phyloP scores from a whole-genome alignment of 108 stramenopile species.

The Bacterosira constricta region DNA sequence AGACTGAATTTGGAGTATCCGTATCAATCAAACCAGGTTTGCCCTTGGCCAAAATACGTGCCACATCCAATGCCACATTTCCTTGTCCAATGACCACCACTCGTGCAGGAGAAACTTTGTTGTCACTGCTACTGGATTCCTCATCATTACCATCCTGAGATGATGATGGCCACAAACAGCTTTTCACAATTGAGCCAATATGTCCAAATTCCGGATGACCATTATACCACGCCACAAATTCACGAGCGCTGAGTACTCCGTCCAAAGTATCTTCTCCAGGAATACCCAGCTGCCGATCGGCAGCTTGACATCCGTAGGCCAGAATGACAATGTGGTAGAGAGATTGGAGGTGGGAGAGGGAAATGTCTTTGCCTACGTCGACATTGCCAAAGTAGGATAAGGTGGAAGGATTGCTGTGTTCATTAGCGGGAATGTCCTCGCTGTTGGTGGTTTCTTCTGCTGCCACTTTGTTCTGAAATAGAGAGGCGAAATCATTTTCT shows the following conservation, averaged over 20 bases:
- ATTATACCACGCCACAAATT: conserved; percentile 98
- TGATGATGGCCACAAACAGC: conserved; percentile 31
- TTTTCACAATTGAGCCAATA: conserved; percentile 47
- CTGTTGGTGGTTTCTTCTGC: background rate
- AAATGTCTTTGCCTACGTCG: conserved; percentile 70
- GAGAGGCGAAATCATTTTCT: conserved; percentile 85
- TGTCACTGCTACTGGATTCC: conserved; percentile 9
- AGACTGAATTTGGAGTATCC: conserved; percentile 83
- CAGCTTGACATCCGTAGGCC: conserved; percentile 91
- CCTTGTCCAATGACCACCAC: conserved; percentile 96
- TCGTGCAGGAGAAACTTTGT: conserved; percentile 19
- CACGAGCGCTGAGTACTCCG: conserved; percentile 87
- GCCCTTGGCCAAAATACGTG: conserved; percentile 90
- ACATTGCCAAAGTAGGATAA: conserved; percentile 83
- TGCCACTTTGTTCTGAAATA: conserved; percentile 48
- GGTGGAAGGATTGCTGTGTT: conserved; percentile 18
- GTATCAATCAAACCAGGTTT: conserved; percentile 70
- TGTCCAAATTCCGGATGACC: conserved; percentile 73
- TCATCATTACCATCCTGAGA: conserved; percentile 47
- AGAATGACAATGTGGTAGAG: conserved; percentile 88
- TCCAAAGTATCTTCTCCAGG: conserved; percentile 56
- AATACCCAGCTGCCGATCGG: conserved; percentile 56
- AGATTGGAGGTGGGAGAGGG: conserved; percentile 62
- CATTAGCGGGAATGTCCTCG: background rate
- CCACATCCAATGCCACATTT: conserved; percentile 97